Percentiles rank a stretch among this genome's conserved stretches.
phyloP scores from a whole-genome alignment of 108 stramenopile genomes.

The Cyclotella choctawhatcheeana region DNA sequence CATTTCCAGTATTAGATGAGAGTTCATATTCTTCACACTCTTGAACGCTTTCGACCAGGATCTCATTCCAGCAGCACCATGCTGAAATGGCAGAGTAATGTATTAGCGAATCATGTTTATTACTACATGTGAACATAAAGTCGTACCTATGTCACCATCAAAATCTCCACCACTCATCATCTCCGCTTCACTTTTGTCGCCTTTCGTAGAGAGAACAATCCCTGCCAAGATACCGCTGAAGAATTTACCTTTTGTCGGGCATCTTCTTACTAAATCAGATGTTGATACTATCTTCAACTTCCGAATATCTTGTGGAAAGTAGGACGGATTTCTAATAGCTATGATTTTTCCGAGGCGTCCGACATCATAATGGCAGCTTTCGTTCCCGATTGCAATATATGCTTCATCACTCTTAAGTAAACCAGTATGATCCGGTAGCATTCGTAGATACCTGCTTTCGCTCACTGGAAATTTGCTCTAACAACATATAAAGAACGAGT shows the following conservation, averaged over 20 bases:
- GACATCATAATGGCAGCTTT: slow-evolving; percentile 4
- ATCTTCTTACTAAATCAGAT: slow-evolving; percentile 12
- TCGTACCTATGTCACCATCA: slow-evolving; percentile 31
- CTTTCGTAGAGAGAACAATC: slow-evolving; percentile 41
- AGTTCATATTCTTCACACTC: neutral
- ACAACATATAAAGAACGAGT: neutral
- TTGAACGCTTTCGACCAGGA: slow-evolving; percentile 2
- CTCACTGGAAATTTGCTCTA: slow-evolving; percentile 28
- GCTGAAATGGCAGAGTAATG: neutral
- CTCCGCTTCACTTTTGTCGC: slow-evolving; percentile 40
- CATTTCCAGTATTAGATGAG: neutral
- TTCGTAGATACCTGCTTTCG: slow-evolving; percentile 26
- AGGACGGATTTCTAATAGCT: slow-evolving; percentile 44
- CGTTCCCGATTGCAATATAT: slow-evolving; percentile 33
- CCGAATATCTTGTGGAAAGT: slow-evolving; percentile 40
- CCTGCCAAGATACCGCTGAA: slow-evolving; percentile 24
- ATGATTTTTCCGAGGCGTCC: slow-evolving; percentile 13
- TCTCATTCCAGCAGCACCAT: slow-evolving; percentile 27
- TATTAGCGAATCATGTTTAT: no score
- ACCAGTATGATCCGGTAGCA: slow-evolving; percentile 39
- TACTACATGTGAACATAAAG: no score
- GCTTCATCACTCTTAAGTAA: slow-evolving; percentile 38
- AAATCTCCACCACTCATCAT: slow-evolving; percentile 48
- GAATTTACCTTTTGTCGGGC: slow-evolving; percentile 12
- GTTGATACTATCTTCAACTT: slow-evolving; percentile 33